Evolutionary conservation across 805 yeast genomes (phyloP).

Genomic region (Candida golubevii): DNA sequence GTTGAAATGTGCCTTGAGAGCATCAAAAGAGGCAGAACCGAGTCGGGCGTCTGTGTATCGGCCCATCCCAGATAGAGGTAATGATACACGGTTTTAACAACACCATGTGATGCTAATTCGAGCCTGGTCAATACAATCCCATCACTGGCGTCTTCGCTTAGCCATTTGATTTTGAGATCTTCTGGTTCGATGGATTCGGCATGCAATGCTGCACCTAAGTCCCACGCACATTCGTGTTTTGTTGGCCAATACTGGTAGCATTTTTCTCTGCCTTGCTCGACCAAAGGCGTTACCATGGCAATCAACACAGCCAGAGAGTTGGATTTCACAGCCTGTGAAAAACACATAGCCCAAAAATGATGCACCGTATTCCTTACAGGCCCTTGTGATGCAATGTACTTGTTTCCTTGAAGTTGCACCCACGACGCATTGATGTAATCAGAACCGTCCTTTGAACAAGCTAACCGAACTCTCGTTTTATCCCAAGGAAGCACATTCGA

Average conservation of each 20-base stretch:
- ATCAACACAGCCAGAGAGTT: slow-evolving; percentile 25
- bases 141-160: slow-evolving; percentile 16
- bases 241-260: slow-evolving; percentile 24
- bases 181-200: slow-evolving; percentile 22
- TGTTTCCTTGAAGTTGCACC: slow-evolving; percentile 16
- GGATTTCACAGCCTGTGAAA: slow-evolving; percentile 26
- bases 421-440: slow-evolving; percentile 42
- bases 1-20: slow-evolving; percentile 10
- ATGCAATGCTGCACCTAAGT: slow-evolving; percentile 15
- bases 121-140: slow-evolving; percentile 27
- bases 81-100: slow-evolving; percentile 18
- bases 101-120: slow-evolving; percentile 17
- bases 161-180: slow-evolving; percentile 15
- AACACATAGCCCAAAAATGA: slow-evolving; percentile 72
- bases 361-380: slow-evolving; percentile 70
- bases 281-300: slow-evolving; percentile 36
- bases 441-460: slow-evolving; percentile 6
- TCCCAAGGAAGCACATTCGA: slow-evolving; percentile 65
- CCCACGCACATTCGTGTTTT: slow-evolving; percentile 14
- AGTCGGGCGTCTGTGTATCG: slow-evolving; percentile 14
- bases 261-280: slow-evolving; percentile 14
- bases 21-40: slow-evolving; percentile 12
- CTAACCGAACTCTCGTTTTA: slow-evolving; percentile 46
- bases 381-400: slow-evolving; percentile 87
- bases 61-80: slow-evolving; percentile 16